phyloP scores from a whole-genome alignment of 1,139 yeast species.

The Diutina siamensis region DNA sequence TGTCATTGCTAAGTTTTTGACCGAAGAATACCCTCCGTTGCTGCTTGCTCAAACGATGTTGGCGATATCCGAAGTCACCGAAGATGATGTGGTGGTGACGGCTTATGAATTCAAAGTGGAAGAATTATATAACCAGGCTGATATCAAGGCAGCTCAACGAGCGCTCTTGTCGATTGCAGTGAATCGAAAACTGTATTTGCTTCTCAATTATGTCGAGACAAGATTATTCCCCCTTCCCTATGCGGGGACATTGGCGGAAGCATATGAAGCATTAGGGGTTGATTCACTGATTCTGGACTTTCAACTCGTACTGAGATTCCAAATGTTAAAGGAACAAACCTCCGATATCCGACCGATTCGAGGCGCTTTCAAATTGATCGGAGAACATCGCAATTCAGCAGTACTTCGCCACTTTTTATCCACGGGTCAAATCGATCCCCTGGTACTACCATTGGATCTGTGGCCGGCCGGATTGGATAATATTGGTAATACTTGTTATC shows the following conservation, averaged over 20 bases:
- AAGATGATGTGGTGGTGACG: constrained; percentile 64
- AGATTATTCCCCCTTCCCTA: constrained; percentile 24
- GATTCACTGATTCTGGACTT: constrained; percentile 40
- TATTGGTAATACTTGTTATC: constrained; percentile 90
- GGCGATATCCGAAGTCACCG: constrained; percentile 54
- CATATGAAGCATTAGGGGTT: constrained; percentile 33
- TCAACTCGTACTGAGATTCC: constrained; percentile 44
- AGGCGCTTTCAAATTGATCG: constrained; percentile 37
- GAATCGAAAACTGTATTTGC: constrained; percentile 26
- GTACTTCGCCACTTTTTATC: not conserved
- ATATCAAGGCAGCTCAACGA: constrained; percentile 23
- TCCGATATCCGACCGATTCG: constrained; percentile 38
- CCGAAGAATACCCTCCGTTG: constrained; percentile 42
- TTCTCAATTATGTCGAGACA: constrained; percentile 35
- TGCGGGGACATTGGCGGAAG: constrained; percentile 17
- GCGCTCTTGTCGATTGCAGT: constrained; percentile 32
- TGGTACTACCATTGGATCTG: constrained; percentile 47
- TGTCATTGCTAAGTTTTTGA: constrained; percentile 31
- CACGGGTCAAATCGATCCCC: constrained; percentile 1
- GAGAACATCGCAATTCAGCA: constrained; percentile 15
- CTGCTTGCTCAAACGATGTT: constrained; percentile 50
- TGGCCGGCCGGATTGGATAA: constrained; percentile 91
- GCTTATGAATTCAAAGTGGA: constrained; percentile 53
- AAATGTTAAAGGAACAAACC: constrained; percentile 19
- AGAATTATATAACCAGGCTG: constrained; percentile 52